Conservation (phyloP, 306 rosid genomes). For the Sesbania bispinosa region DNA sequence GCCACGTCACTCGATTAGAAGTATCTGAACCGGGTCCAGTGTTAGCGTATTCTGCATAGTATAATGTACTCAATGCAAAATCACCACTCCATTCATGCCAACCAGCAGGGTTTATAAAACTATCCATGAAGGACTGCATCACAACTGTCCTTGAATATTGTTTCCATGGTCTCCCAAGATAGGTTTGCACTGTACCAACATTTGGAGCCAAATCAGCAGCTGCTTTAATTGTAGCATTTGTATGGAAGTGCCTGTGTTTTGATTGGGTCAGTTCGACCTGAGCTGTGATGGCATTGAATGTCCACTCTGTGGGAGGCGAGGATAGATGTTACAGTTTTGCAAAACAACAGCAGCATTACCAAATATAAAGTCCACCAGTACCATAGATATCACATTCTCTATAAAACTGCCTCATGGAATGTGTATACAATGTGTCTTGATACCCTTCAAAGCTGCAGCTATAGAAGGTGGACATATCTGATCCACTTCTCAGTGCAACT, state of each 20-base stretch:
- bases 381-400: slow-evolving; percentile 51
- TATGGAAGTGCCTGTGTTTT: slow-evolving; percentile 40
- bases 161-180: slow-evolving; percentile 87
- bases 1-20: slow-evolving; percentile 55
- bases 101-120: slow-evolving; percentile 51
- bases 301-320: slow-evolving; percentile 32
- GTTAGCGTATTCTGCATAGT: slow-evolving; percentile 65
- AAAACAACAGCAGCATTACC: slow-evolving; percentile 43
- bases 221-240: slow-evolving; percentile 32
- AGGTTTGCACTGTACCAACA: slow-evolving; percentile 30
- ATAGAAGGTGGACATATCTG: slow-evolving; percentile 40
- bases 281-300: slow-evolving; percentile 53
- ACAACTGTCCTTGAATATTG: slow-evolving; percentile 57
- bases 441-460: slow-evolving; percentile 56
- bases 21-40: slow-evolving; percentile 58
- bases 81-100: slow-evolving; percentile 73
- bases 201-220: slow-evolving; percentile 34
- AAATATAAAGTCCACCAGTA: slow-evolving; percentile 50
- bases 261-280: slow-evolving; percentile 54
- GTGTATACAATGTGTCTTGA: slow-evolving; percentile 50
- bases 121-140: slow-evolving; percentile 55
- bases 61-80: slow-evolving; percentile 54
- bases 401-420: slow-evolving; percentile 48
- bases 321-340: slow-evolving; percentile 47
- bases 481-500: slow-evolving; percentile 46